Conservation (phyloP, 352 stramenopile species). For the Globisporangium polare region DNA sequence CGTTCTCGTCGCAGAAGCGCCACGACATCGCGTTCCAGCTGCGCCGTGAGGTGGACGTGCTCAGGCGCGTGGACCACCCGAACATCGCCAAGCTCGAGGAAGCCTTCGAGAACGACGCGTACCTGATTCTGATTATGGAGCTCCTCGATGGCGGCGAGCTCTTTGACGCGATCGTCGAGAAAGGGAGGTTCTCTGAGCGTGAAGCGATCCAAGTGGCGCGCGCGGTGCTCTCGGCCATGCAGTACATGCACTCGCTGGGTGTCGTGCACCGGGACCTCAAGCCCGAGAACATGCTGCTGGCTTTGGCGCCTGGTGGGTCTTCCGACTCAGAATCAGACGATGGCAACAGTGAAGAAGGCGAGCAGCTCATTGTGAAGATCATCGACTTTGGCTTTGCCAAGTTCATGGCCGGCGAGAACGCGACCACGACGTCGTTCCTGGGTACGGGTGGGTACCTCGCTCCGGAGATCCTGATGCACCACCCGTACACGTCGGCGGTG, state of each 20-base stretch:
- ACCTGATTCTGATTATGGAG: slow-evolving; percentile 71
- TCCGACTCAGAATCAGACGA: slow-evolving; percentile 5
- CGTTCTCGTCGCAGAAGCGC: slow-evolving; percentile 39
- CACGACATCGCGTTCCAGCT: slow-evolving; percentile 56
- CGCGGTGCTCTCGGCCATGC: slow-evolving; percentile 62
- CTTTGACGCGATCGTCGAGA: slow-evolving; percentile 78
- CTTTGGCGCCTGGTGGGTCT: slow-evolving; percentile 17
- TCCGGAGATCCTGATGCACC: slow-evolving; percentile 95
- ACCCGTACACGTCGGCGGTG: slow-evolving; percentile 93
- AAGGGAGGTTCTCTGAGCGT: slow-evolving; percentile 46
- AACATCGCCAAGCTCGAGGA: slow-evolving; percentile 70
- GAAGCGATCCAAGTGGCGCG: slow-evolving; percentile 50
- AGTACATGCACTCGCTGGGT: slow-evolving; percentile 68
- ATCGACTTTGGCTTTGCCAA: slow-evolving; percentile 99
- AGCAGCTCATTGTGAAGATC: slow-evolving; percentile 90
- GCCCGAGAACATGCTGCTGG: slow-evolving; percentile 72
- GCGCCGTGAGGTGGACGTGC: slow-evolving; percentile 59
- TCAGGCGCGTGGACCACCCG: slow-evolving; percentile 55
- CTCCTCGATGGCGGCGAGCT: slow-evolving; percentile 74
- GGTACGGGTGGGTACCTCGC: slow-evolving; percentile 93
- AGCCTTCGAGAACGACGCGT: slow-evolving; percentile 63
- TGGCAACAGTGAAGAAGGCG: background rate
- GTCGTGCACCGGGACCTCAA: slow-evolving; percentile 76
- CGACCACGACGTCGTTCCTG: slow-evolving; percentile 67
- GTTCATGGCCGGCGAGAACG: slow-evolving; percentile 54